Base-by-base conservation (phyloP, 2,329 filamentous ascomycete species). In the Aureobasidium sp. region DNA sequence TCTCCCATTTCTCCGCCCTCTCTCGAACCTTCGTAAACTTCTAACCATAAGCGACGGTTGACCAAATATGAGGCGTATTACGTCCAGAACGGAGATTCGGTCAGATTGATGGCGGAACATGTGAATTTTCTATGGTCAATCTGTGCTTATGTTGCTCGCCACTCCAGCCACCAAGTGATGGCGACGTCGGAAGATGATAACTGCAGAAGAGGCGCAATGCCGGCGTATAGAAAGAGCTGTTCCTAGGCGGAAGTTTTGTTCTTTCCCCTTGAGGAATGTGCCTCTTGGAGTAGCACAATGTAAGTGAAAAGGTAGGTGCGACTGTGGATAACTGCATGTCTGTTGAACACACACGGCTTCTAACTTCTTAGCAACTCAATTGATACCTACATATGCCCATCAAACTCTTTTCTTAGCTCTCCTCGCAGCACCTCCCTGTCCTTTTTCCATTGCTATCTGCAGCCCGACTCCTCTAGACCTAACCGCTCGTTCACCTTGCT, bases 1-100 rank as follows among this genome's bases (percentile, higher is more conserved):
- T 19, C 25, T 25, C 23, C 38, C 53, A 45, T 57, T 45, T 57
- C 53, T 57, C 53, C 53, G 53, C 53, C n/a, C 27, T 55, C 27
- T 23, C n/a, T 11, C 51, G 2, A 33, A 15, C 38, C 21, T 19
- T 55, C 38, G 4, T 29, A 1, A 46, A 27, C 42, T 46, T 23
- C 4, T 19, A 15, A 27, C 23, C 7, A 6, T 21, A 2, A 46
- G 15, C 42, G 23, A 43, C 6, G 13, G 23, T 43, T 29, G 9
- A 23, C 21, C 1, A 6, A 25, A 9, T 11, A 11, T n/a, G n/a
- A n/a, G n/a, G n/a, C n/a, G n/a, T n/a, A n/a, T n/a, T n/a, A n/a
- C n/a, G 13, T 6, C 2, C 10, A 40, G 7, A 5, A 1, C 2
- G 38, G 4, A 42, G 10, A 4, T 19, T 21, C n/a, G 3, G 1